A percentile compares a stretch with the other conserved stretches of the same genome.
phyloP scores from a whole-genome alignment of 805 yeast species.

The Helenozyma baotianmanensis region DNA sequence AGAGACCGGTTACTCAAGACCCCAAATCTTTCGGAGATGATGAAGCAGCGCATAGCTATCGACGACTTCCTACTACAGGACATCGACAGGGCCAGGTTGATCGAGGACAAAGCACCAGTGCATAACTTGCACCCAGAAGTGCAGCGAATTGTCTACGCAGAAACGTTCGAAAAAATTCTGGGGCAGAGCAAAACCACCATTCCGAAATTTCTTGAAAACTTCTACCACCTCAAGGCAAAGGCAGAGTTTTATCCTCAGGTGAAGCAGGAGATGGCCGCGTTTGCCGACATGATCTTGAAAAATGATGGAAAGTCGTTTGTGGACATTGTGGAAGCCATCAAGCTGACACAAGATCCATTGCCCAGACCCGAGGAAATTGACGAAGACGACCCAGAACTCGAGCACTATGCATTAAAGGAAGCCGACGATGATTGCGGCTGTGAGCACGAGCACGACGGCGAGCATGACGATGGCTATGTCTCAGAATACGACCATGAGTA shows the following conservation, averaged over 20 bases:
- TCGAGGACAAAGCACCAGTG: no score
- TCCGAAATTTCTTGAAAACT: no score
- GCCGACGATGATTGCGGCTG: slow-evolving; percentile 5
- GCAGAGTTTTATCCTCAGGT: slow-evolving; percentile 1
- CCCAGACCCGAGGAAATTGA: slow-evolving; percentile 5
- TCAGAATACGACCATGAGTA: slow-evolving; percentile 25
- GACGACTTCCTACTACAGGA: no score
- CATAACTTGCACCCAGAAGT: no score
- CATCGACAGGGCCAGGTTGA: no score
- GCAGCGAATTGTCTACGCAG: no score
- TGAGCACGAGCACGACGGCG: slow-evolving; percentile 18
- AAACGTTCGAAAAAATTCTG: no score
- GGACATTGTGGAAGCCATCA: slow-evolving; percentile 70
- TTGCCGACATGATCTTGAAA: slow-evolving; percentile 76
- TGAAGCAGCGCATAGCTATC: no score
- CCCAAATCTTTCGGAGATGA: no score
- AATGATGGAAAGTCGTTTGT: slow-evolving; percentile 76
- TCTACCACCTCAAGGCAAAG: no score
- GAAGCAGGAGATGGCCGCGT: slow-evolving; percentile 13
- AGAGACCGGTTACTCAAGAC: no score
- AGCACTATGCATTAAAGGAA: slow-evolving; percentile 10
- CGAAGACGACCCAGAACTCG: slow-evolving; percentile 5
- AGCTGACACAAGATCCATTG: not conserved
- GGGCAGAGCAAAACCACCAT: no score
- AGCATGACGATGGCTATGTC: slow-evolving; percentile 27